phyloP scores from a whole-genome alignment of 805 yeast genomes.

The Vanderwaltozyma yarrowii region DNA sequence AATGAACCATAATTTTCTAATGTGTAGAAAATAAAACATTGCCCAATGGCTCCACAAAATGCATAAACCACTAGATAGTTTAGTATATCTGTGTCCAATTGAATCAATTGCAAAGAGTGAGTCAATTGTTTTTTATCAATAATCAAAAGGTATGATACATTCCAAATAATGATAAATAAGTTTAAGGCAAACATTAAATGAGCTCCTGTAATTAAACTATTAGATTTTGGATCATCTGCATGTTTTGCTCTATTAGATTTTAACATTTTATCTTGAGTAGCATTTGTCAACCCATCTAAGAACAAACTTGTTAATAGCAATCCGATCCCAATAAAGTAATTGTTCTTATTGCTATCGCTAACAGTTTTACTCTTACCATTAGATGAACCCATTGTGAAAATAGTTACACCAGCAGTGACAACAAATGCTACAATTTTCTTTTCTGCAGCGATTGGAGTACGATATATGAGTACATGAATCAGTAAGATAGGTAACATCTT shows the following conservation, averaged over 20 bases:
- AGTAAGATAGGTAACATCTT: constrained; percentile 91
- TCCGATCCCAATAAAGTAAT: constrained; percentile 41
- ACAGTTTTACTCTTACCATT: no score
- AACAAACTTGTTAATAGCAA: constrained; percentile 54
- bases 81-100: constrained; percentile 39
- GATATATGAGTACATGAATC: constrained; percentile 63
- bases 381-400: constrained; percentile 51
- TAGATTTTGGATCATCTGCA: constrained; percentile 9
- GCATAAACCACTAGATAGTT: constrained; percentile 58
- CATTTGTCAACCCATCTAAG: constrained; percentile 86
- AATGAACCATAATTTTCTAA: constrained; percentile 79
- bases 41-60: constrained; percentile 81
- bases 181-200: constrained; percentile 75
- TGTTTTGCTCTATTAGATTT: constrained; percentile 19
- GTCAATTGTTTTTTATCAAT: constrained; percentile 17
- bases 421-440: constrained; percentile 67
- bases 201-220: constrained; percentile 59
- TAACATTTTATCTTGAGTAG: constrained; percentile 84
- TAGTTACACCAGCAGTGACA: constrained; percentile 76
- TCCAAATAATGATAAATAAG: constrained; percentile 34
- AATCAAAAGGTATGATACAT: constrained; percentile 36
- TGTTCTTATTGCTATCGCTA: constrained; percentile 8
- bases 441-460: constrained; percentile 58
- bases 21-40: constrained; percentile 82
- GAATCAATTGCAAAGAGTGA: constrained; percentile 31